Conservation (phyloP, 192 early-diverging fungal species). For the Podila epigama region DNA sequence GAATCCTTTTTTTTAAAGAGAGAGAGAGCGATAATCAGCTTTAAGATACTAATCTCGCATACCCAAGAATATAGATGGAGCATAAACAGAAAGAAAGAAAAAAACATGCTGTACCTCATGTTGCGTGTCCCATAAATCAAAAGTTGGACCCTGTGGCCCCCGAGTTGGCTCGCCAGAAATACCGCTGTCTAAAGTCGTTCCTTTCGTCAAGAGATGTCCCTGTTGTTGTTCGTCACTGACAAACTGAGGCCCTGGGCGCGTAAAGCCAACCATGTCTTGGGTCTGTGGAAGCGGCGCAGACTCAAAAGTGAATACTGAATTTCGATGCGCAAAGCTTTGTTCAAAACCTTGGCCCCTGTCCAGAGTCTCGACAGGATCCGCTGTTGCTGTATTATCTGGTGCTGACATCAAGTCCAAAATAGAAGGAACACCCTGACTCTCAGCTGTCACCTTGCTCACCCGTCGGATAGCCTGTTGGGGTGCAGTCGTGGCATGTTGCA, state of each 20-base stretch:
- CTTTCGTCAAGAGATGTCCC: too few species aligned
- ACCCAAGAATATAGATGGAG: too few species aligned
- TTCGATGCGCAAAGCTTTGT: conserved; percentile 8
- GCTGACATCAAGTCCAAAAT: conserved; percentile 18
- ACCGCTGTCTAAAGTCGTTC: too few species aligned
- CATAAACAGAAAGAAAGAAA: too few species aligned
- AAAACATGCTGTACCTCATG: too few species aligned
- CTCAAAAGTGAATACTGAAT: conserved; percentile 19
- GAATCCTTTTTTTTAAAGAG: too few species aligned
- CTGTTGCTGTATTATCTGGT: conserved; percentile 1
- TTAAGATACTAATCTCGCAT: too few species aligned
- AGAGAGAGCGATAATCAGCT: too few species aligned
- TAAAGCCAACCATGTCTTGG: background rate
- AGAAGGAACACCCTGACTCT: conserved; percentile 9
- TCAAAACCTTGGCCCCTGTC: background rate
- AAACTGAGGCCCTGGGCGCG: background rate
- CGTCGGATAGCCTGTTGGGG: conserved; percentile 14
- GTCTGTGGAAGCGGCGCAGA: background rate
- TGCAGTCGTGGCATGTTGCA: conserved; percentile 15
- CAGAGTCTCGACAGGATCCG: background rate
- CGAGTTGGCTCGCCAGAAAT: too few species aligned
- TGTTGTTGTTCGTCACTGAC: background rate
- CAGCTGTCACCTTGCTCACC: conserved; percentile 10
- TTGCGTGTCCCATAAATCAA: too few species aligned
- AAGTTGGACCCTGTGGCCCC: too few species aligned